phyloP scores from a whole-genome alignment of 2,329 filamentous ascomycete species.

The Lachnellula occidentalis region DNA sequence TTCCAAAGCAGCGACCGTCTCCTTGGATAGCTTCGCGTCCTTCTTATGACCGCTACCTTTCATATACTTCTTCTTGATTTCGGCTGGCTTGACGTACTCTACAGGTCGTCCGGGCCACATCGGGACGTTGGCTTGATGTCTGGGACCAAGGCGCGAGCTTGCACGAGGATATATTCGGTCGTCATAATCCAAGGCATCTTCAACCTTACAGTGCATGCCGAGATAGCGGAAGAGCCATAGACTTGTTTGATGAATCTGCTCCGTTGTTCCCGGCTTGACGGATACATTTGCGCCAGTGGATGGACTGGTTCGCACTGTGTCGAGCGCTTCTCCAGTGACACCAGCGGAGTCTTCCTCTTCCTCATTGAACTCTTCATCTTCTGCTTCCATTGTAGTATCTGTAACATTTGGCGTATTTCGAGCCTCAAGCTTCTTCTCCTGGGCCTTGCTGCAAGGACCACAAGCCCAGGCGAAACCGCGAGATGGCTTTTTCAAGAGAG shows the following conservation, averaged over 20 bases:
- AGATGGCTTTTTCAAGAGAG: slow-evolving; percentile 89
- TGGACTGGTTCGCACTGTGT: slow-evolving; percentile 60
- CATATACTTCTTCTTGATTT: slow-evolving; percentile 72
- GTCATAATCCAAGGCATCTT: slow-evolving; percentile 94
- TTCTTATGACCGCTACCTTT: slow-evolving; percentile 63
- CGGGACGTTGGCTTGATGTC: slow-evolving; percentile 81
- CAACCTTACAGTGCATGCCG: slow-evolving; percentile 89
- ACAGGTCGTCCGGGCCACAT: slow-evolving; percentile 84
- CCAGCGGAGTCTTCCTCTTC: slow-evolving; percentile 68
- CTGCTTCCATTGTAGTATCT: slow-evolving; percentile 58
- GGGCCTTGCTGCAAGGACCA: slow-evolving; percentile 90
- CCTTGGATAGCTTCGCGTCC: slow-evolving; percentile 72
- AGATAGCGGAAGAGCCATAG: slow-evolving; percentile 96
- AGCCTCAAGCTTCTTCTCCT: slow-evolving; percentile 87
- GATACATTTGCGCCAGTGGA: slow-evolving; percentile 49
- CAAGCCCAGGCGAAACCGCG: slow-evolving; percentile 98
- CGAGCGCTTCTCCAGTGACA: slow-evolving; percentile 42
- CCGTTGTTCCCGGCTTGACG: slow-evolving; percentile 62
- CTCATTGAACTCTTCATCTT: slow-evolving; percentile 57
- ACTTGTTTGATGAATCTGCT: slow-evolving; percentile 87
- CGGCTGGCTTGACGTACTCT: slow-evolving; percentile 82
- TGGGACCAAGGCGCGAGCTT: slow-evolving; percentile 83
- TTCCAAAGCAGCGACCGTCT: slow-evolving; percentile 72
- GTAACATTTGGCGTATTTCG: slow-evolving; percentile 74
- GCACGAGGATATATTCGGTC: slow-evolving; percentile 96